phyloP scores from a whole-genome alignment of 345 rosid genomes.

The Arabidopsis arenosa region DNA sequence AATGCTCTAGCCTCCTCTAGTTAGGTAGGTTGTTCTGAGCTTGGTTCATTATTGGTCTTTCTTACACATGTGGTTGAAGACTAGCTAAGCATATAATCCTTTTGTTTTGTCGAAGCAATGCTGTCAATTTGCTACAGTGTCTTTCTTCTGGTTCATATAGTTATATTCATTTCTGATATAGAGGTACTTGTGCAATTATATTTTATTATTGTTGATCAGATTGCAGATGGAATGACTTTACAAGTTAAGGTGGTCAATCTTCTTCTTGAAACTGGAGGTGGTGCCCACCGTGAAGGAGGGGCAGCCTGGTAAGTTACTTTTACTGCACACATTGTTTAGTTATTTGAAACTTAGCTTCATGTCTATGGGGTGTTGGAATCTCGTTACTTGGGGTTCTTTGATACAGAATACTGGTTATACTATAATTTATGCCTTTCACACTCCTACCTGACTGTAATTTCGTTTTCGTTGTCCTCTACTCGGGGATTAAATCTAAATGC shows the following conservation, averaged over 20 bases:
- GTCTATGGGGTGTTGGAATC: conserved; percentile 16
- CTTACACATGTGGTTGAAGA: conserved; percentile 15
- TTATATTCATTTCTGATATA: conserved; percentile 10
- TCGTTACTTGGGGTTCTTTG: conserved; percentile 3
- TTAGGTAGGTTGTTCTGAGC: conserved; percentile 21
- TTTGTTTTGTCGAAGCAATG: conserved; percentile 11
- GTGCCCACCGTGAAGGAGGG: conserved; percentile 67
- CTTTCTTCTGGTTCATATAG: not conserved
- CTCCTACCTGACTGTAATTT: conserved; percentile 1
- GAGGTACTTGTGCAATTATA: not conserved
- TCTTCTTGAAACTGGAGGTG: conserved; percentile 89
- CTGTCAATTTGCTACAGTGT: conserved; percentile 13
- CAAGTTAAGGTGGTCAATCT: conserved; percentile 89
- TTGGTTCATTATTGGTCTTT: conserved; percentile 6
- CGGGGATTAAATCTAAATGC: not conserved
- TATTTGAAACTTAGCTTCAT: conserved; percentile 9
- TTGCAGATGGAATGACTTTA: conserved; percentile 99
- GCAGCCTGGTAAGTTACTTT: conserved; percentile 79
- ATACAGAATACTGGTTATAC: not conserved
- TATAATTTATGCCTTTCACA: conserved; percentile 10
- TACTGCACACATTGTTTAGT: conserved; percentile 17
- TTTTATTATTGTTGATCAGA: conserved; percentile 54
- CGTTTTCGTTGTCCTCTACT: not conserved
- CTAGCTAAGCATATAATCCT: conserved; percentile 3
- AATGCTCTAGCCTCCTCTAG: conserved; percentile 17